Conservation (phyloP, 108 stramenopile species). For the Cyclostephanos invisitatus region DNA sequence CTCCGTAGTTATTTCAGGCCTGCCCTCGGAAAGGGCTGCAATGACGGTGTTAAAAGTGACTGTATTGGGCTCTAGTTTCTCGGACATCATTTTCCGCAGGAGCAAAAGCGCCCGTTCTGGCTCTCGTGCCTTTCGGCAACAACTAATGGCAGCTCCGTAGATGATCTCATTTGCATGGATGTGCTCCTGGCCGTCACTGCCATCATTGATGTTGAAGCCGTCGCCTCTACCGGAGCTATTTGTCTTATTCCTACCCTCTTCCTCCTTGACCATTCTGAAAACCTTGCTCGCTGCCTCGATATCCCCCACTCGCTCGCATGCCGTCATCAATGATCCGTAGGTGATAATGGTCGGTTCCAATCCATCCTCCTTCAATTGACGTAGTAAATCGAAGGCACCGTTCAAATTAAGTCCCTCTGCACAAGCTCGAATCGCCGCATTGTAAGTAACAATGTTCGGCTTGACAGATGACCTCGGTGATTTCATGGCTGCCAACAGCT, state of each 20-base stretch:
- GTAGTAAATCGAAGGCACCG: constrained; percentile 61
- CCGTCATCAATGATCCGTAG: constrained; percentile 82
- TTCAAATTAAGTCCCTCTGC: constrained; percentile 72
- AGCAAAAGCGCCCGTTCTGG: constrained; percentile 66
- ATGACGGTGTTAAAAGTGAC: constrained; percentile 83
- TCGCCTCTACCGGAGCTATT: constrained; percentile 3
- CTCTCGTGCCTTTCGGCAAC: constrained; percentile 71
- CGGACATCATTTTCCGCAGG: constrained; percentile 74
- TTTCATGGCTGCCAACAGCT: constrained; percentile 64
- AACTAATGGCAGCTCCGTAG: constrained; percentile 83
- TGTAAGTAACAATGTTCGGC: constrained; percentile 83
- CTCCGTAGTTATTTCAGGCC: constrained; percentile 18
- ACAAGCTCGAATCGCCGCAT: constrained; percentile 82
- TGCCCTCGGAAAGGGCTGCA: constrained; percentile 62
- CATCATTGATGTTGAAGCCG: neutral
- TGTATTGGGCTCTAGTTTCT: constrained; percentile 72
- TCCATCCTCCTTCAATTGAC: constrained; percentile 55
- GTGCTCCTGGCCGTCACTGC: constrained; percentile 7
- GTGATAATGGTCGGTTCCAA: constrained; percentile 74
- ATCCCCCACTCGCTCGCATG: constrained; percentile 75
- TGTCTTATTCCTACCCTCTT: constrained; percentile 6
- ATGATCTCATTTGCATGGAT: constrained; percentile 74
- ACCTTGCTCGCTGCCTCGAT: constrained; percentile 63
- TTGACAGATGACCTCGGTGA: constrained; percentile 54
- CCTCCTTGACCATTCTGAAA: constrained; percentile 66